Percentiles rank a stretch among this genome's conserved stretches.
These are phyloP conservation scores for Citrus hindsii DNA, from an alignment of 345 rosid species.

Conservation along the genomic window DNA sequence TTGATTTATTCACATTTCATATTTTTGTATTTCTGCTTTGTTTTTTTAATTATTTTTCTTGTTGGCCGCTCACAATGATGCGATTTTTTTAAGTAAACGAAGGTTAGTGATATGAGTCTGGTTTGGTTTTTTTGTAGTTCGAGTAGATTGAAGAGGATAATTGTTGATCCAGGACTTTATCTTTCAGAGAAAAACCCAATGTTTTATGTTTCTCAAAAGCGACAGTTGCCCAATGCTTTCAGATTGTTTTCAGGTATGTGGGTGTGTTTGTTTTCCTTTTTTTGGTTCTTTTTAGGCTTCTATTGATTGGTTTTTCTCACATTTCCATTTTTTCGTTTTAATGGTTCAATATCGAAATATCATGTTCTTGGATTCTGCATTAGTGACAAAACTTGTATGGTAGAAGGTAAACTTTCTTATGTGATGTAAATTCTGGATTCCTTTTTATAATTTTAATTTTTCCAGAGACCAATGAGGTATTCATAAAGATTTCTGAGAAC, in stretches of 20 bases:
- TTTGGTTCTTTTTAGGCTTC: not conserved
- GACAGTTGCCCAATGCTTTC: conserved; percentile 76
- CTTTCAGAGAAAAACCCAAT: conserved; percentile 60
- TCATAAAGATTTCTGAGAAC: not conserved
- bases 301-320: not conserved
- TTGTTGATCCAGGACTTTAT: conserved; percentile 96
- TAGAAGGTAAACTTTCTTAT: not conserved
- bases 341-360: not conserved
- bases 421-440: not conserved
- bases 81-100: not conserved
- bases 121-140: conserved; percentile 46
- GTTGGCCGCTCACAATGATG: not conserved
- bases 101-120: not conserved
- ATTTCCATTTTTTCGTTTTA: not conserved
- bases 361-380: not conserved
- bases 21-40: not conserved
- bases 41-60: no score
- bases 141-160: conserved; percentile 72
- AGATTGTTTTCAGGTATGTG: conserved; percentile 69
- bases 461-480: not conserved
- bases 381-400: not conserved
- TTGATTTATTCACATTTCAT: not conserved
- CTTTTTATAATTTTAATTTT: not conserved
- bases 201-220: conserved; percentile 80
- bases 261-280: not conserved